A percentile compares a stretch with the other conserved stretches of the same genome.
These are phyloP conservation scores for Madurella fahalii DNA, from an alignment of 2,329 filamentous ascomycete genomes.

Conservation along the genomic window DNA sequence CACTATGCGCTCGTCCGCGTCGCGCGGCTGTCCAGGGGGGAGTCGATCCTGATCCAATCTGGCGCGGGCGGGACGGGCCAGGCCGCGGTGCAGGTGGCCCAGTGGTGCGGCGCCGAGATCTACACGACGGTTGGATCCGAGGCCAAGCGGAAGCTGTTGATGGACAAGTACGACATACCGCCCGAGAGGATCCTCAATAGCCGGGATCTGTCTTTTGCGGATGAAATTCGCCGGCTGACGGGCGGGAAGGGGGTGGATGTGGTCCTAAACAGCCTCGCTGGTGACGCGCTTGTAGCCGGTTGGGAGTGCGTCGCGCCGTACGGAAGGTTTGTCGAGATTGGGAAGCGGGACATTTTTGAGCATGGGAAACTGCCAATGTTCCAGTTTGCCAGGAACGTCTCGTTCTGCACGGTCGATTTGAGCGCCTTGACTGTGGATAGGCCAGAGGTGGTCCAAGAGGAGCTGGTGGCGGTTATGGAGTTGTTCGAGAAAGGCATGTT, in stretches of 20 bases:
- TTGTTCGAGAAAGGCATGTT: not conserved
- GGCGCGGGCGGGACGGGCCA: conserved; percentile 10
- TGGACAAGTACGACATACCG: conserved; percentile 4
- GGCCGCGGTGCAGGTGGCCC: conserved; percentile 12
- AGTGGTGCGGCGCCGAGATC: conserved; percentile 2
- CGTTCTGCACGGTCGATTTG: conserved; percentile 7
- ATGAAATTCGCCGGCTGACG: conserved; percentile 3
- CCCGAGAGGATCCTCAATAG: conserved; percentile 4
- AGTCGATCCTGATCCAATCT: conserved; percentile 24
- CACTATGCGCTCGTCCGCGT: conserved; percentile 26
- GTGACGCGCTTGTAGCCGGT: conserved; percentile 30
- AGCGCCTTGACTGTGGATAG: not conserved
- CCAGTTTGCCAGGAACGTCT: conserved; percentile 6
- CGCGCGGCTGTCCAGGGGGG: conserved; percentile 15
- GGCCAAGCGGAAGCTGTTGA: conserved; percentile 3
- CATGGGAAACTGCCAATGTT: conserved; percentile 12
- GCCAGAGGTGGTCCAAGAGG: not conserved
- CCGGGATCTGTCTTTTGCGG: conserved; percentile 6
- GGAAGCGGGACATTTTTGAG: conserved; percentile 13
- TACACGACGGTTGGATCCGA: conserved; percentile 6
- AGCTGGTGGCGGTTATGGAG: not conserved
- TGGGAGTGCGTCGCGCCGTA: conserved; percentile 37
- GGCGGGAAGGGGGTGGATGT: conserved; percentile 15
- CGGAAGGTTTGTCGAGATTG: conserved; percentile 19
- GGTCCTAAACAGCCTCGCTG: conserved; percentile 32